A percentile compares a stretch with the other conserved stretches of the same genome.
These are phyloP conservation scores for Boletus rubroflammeus DNA, from an alignment of 768 basidiomycete genomes.

Conservation along the genomic window DNA sequence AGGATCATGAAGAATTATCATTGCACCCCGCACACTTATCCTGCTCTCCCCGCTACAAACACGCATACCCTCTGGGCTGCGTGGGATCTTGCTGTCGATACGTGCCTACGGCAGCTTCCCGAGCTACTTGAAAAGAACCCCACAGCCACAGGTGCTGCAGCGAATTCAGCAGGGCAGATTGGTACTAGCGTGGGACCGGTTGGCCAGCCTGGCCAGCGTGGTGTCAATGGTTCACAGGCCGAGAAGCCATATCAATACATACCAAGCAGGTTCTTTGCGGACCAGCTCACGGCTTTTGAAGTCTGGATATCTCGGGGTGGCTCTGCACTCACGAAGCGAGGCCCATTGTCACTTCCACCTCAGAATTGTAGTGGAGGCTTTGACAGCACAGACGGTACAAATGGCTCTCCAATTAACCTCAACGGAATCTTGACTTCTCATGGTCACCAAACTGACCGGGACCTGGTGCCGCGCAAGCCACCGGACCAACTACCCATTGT, in stretches of 20 bases:
- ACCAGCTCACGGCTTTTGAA: constrained; percentile 95
- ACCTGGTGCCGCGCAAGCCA: constrained; percentile 80
- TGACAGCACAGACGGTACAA: constrained; percentile 19
- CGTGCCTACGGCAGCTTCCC: constrained; percentile 90
- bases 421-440: constrained; percentile 5
- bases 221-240: constrained; percentile 16
- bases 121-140: constrained; percentile 56
- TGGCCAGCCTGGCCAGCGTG: constrained; percentile 20
- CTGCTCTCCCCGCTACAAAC: constrained; percentile 91
- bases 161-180: constrained; percentile 19
- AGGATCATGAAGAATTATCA: constrained; percentile 97
- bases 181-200: constrained; percentile 7
- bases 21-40: constrained; percentile 92
- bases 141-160: constrained; percentile 14
- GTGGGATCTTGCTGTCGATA: constrained; percentile 97
- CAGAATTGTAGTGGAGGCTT: constrained; percentile 35
- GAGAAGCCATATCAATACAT: constrained; percentile 68
- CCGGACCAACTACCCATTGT: constrained; percentile 98
- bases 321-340: constrained; percentile 73
- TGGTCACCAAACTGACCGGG: constrained; percentile 24
- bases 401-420: constrained; percentile 15
- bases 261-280: constrained; percentile 90
- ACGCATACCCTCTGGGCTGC: constrained; percentile 95
- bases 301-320: constrained; percentile 97
- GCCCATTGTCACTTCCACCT: constrained; percentile 68